Evolutionary conservation across 108 stramenopile genomes (phyloP), one percentile per base, ranked within the genome.

Genomic region (Fistulifera pelliculosa): DNA sequence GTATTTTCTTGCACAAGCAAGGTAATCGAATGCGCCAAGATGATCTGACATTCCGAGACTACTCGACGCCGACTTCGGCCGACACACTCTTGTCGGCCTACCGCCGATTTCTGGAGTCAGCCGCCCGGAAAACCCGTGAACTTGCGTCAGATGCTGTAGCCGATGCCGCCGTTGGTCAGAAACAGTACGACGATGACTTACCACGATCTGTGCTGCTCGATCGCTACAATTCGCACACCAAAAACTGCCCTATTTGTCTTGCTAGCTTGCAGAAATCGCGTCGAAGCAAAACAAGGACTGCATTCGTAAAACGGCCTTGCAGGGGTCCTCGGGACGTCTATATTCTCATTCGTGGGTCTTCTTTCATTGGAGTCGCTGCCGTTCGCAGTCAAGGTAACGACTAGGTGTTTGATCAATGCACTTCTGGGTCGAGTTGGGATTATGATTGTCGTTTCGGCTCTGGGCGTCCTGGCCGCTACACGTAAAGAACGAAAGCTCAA

Each of bases 1-100:
- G 61, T 8, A 62, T 62, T 41, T 62, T 62, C 41, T 11, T 62
- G 61, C 31, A 62, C 41, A 56, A 62, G 13, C 61, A 62, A 45
- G 61, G 61, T 0, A 44, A 56, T 23, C 49, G 54, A 11, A 62
- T 62, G 61, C 19, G 31, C 21, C 16, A 56, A 18, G 27, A 24
- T 42, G 54, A 23, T 12, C 26, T 42, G 54, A 62, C 54, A 0
- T 62, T 56, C 17, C 16, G 54, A 40, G 61, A 62, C 35, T 62
- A 62, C 40, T 56, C 54, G 21, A 62, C 61, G 0, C 61, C 61
- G 0, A 56, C 54, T 17, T 62, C 61, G 42, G 54, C 61, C 7
- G 61, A 62, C 23, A 52, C 56, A 10, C 23, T 62, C 41, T 38
- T 62, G 15, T 56, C 47, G 43, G 54, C 61, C 0, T 62, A 55